Evolutionary conservation across 495 filamentous ascomycete genomes (phyloP).

Genomic region (Stereocaulon alpinum): DNA sequence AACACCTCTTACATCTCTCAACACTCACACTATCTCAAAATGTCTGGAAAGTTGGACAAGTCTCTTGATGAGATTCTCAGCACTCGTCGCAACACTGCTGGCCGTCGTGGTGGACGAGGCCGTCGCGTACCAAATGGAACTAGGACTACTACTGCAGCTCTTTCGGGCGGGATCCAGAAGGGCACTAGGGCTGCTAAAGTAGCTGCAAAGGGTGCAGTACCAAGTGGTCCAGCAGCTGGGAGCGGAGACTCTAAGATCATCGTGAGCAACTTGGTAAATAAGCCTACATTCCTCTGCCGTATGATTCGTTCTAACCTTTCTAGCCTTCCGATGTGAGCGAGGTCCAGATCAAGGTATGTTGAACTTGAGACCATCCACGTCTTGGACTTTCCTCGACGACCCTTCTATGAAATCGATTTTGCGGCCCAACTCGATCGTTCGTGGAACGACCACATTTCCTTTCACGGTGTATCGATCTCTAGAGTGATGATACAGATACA

Average conservation of each 20-base stretch:
- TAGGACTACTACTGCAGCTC: slow-evolving; percentile 44
- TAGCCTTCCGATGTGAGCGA: slow-evolving; percentile 93
- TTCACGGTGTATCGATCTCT: slow-evolving; percentile 13
- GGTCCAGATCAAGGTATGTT: slow-evolving; percentile 99
- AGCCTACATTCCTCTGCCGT: neutral
- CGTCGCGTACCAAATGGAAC: slow-evolving; percentile 34
- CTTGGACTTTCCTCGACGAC: slow-evolving; percentile 46
- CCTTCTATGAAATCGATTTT: slow-evolving; percentile 36
- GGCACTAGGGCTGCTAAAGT: slow-evolving; percentile 51
- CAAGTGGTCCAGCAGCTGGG: slow-evolving; percentile 48
- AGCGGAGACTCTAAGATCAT: slow-evolving; percentile 83
- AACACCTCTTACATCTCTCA: slow-evolving; percentile 3
- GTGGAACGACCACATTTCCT: slow-evolving; percentile 19
- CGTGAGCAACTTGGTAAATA: slow-evolving; percentile 84
- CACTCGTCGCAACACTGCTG: slow-evolving; percentile 50
- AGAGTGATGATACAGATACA: neutral
- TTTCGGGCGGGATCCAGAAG: slow-evolving; percentile 85
- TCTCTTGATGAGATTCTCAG: slow-evolving; percentile 94
- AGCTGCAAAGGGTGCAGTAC: slow-evolving; percentile 47
- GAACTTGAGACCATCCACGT: slow-evolving; percentile 46
- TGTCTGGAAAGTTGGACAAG: slow-evolving; percentile 91
- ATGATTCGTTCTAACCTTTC: slow-evolving; percentile 37
- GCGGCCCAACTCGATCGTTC: slow-evolving; percentile 19
- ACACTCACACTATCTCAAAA: slow-evolving; percentile 34
- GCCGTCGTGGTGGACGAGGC: slow-evolving; percentile 43